Base-by-base conservation (phyloP, 805 yeast species). In the Isabelozyma pseudorhagii region DNA sequence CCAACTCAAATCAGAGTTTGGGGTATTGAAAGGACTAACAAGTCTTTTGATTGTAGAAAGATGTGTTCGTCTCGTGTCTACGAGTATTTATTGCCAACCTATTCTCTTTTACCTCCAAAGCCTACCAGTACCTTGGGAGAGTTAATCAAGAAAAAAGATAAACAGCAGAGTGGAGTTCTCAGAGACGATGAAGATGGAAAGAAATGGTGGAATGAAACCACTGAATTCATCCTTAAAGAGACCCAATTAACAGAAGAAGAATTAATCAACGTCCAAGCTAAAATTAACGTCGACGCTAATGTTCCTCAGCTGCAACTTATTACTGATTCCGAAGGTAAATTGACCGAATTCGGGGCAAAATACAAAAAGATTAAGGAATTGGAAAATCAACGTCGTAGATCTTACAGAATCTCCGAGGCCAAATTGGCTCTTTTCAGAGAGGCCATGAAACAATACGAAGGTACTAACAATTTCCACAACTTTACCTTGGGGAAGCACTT, bases 21-120 rank as follows among this genome's bases (percentile, higher is more conserved):
- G 98, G 97, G 97, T 17, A 83, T 85, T 53, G 89, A 85, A 64
- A 80, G 98, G 59, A 87, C 89, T 9, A 92, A 92, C 66, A 89
- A 90, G 61, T 82, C 92, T 0, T 94, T 94, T 67, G 98, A 94
- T 67, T 91, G 97, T 69, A 80, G 98, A 57, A 91, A 89, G 65
- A 82, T 91, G 87, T 94, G 99, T 72, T 85, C 94, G 3, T 90
- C 97, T n/a, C 82, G 99, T 65, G 79, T 96, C 53, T 94, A 94
- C 67, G 99, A 94, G 72, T 94, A 94, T 64, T 70, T 94, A 59
- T 78, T 94, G 63, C 99, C 99, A 40, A 89, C 96, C 0, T 92
- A 90, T 66, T 82, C 96, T 1, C 81, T 94, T 54, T 72, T 94
- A 49, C 94, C 96, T 8, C 97, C 99, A n/a, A 84, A 87, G 61